Conservation (phyloP, 306 rosid genomes). For the Arachis stenosperma region DNA sequence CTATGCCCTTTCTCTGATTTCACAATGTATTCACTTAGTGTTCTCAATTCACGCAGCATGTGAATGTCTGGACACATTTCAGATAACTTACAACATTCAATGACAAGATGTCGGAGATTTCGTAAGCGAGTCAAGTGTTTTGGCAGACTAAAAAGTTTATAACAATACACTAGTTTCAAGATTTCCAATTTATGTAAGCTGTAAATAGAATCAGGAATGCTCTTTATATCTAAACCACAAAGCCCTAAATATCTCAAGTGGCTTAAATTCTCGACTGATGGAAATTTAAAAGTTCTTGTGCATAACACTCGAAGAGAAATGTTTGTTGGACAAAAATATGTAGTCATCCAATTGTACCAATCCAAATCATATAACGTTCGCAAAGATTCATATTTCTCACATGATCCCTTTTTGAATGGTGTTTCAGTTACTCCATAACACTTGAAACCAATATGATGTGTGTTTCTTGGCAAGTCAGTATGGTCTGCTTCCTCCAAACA, state of each 20-base stretch:
- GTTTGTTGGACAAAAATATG: not conserved
- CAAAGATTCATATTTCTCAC: not conserved
- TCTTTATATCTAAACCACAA: rapidly evolving
- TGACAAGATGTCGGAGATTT: conserved; percentile 27
- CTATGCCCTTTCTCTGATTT: not conserved
- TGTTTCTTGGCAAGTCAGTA: not conserved
- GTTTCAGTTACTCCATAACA: rapidly evolving
- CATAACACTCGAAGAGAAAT: conserved; percentile 4
- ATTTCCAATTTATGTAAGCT: not conserved
- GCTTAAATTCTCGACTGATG: not conserved
- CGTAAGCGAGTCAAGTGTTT: not conserved
- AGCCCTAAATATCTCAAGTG: conserved; percentile 26
- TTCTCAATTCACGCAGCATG: not conserved
- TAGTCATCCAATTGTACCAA: no score
- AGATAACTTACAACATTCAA: rapidly evolving
- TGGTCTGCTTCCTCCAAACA: not conserved
- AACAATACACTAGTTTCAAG: not conserved
- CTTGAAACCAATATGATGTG: not conserved
- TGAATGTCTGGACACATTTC: not conserved
- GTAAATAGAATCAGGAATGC: not conserved
- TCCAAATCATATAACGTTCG: not conserved
- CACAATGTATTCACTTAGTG: not conserved
- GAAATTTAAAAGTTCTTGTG: rapidly evolving
- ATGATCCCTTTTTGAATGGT: not conserved
- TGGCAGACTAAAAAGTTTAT: not conserved